Conservation (phyloP, 2,329 filamentous ascomycete species). For the Alternaria viburni region DNA sequence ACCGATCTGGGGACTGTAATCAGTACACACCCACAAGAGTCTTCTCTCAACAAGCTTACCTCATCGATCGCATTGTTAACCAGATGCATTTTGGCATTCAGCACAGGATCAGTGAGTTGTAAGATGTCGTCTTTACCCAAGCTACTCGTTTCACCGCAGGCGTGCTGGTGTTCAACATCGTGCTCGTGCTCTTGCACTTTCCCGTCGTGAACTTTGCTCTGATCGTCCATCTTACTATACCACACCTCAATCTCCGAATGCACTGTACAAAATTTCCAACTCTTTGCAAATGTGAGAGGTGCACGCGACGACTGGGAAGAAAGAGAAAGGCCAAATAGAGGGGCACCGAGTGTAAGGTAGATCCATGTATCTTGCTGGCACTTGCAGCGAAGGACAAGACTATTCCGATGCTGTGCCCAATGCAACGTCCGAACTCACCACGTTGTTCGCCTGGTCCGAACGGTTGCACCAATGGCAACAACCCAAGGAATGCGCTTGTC, state of each 20-base stretch:
- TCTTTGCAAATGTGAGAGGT: background rate
- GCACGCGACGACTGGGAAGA: slow-evolving; percentile 7
- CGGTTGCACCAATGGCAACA: background rate
- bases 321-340: background rate
- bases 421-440: slow-evolving; percentile 4
- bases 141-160: slow-evolving; percentile 14
- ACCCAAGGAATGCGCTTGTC: slow-evolving; percentile 1
- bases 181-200: slow-evolving; percentile 11
- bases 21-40: background rate
- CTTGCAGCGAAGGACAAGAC: background rate
- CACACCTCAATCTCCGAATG: background rate
- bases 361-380: background rate
- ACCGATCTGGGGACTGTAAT: slow-evolving; percentile 1
- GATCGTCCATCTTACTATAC: slow-evolving; percentile 1
- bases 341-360: slow-evolving; percentile 3
- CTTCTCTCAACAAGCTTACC: slow-evolving; percentile 48
- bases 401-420: slow-evolving; percentile 2
- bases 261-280: background rate
- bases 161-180: slow-evolving; percentile 5
- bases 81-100: slow-evolving; percentile 72
- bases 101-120: slow-evolving; percentile 61
- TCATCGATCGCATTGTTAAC: slow-evolving; percentile 62
- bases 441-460: background rate
- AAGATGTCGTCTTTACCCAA: slow-evolving; percentile 59
- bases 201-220: background rate